A percentile compares a stretch with the other conserved stretches of the same genome.
phyloP scores from a whole-genome alignment of 1,284 basidiomycete genomes.

The Mycosarcoma maydis region DNA sequence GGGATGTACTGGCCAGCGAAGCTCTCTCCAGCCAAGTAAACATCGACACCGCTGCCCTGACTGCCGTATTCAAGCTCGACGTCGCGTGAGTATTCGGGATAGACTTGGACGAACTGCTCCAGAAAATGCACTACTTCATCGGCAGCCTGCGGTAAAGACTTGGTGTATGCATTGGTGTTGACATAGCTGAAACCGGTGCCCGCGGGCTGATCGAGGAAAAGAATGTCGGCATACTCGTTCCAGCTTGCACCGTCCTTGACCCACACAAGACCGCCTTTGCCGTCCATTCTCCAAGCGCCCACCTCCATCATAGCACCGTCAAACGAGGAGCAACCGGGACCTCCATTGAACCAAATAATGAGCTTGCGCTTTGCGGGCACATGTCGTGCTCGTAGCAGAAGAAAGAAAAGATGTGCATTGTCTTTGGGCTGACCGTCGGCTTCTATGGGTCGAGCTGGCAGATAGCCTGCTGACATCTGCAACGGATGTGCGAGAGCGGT shows the following conservation, averaged over 20 bases:
- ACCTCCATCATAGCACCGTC: conserved; percentile 98
- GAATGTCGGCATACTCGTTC: conserved; percentile 98
- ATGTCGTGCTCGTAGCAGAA: conserved; percentile 86
- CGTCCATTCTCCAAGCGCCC: conserved; percentile 82
- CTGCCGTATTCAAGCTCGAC: conserved; percentile 42
- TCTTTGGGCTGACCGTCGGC: conserved; percentile 39
- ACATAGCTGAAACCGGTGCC: conserved; percentile 94
- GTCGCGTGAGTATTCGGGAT: conserved; percentile 79
- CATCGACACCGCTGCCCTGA: conserved; percentile 78
- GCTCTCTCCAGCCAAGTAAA: conserved; percentile 21
- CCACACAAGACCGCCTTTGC: conserved; percentile 79
- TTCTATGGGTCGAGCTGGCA: conserved; percentile 43
- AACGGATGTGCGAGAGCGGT: conserved; percentile 35
- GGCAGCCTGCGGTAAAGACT: conserved; percentile 75
- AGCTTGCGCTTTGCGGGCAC: conserved; percentile 86
- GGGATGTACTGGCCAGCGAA: conserved; percentile 59
- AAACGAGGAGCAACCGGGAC: conserved; percentile 94
- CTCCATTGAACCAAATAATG: conserved; percentile 97
- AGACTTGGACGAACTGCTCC: conserved; percentile 84
- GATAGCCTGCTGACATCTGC: conserved; percentile 59
- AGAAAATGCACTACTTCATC: conserved; percentile 85
- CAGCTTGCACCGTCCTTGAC: conserved; percentile 81
- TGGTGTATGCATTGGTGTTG: conserved; percentile 83
- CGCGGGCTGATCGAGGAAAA: conserved; percentile 96
- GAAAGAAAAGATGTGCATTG: conserved; percentile 85